A percentile compares a stretch with the other conserved stretches of the same genome.
phyloP scores from a whole-genome alignment of 2,329 filamentous ascomycete genomes.

The Claviceps monticola region DNA sequence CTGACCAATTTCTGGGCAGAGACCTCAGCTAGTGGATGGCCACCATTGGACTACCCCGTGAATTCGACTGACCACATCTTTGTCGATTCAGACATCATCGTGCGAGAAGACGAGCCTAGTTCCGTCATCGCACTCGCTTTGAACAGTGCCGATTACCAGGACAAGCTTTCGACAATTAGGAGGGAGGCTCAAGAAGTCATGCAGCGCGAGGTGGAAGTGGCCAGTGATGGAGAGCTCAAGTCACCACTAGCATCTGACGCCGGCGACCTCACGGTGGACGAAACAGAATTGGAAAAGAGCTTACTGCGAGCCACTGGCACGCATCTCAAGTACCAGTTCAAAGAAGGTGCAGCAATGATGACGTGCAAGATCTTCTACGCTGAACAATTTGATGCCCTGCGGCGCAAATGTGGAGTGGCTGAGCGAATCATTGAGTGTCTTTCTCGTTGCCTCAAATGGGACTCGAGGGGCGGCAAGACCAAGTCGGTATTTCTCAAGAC shows the following conservation, averaged over 20 bases:
- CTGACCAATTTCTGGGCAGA: constrained; percentile 98
- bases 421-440: constrained; percentile 92
- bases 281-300: constrained; percentile 71
- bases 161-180: constrained; percentile 59
- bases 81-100: constrained; percentile 90
- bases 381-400: constrained; percentile 90
- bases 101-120: constrained; percentile 92
- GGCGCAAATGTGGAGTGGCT: constrained; percentile 81
- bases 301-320: constrained; percentile 75
- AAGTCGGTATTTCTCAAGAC: constrained; percentile 97
- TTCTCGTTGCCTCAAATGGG: constrained; percentile 92
- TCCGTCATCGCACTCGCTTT: constrained; percentile 90
- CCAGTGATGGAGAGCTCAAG: constrained; percentile 15
- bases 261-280: constrained; percentile 32
- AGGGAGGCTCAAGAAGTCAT: constrained; percentile 30
- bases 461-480: constrained; percentile 94
- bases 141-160: constrained; percentile 73
- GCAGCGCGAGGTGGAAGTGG: constrained; percentile 22
- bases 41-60: constrained; percentile 81
- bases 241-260: constrained; percentile 22
- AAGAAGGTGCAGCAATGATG: constrained; percentile 85
- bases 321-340: constrained; percentile 92
- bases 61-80: constrained; percentile 86
- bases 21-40: constrained; percentile 89
- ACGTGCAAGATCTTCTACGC: constrained; percentile 98